phyloP scores from a whole-genome alignment of 2,329 filamentous ascomycete genomes.

The Diaporthe destruens region DNA sequence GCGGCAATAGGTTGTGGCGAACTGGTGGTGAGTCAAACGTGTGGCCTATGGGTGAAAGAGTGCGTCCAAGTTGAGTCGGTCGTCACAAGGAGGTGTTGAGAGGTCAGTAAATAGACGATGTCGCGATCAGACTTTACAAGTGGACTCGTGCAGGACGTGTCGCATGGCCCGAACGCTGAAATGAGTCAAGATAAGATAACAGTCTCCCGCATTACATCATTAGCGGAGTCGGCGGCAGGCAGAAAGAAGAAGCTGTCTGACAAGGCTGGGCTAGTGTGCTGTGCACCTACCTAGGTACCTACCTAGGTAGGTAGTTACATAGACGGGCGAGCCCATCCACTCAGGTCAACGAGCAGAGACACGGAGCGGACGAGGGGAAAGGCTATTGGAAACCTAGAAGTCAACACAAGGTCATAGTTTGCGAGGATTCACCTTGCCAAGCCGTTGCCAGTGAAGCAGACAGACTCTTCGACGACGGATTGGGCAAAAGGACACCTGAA shows the following conservation, averaged over 20 bases:
- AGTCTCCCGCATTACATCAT: background rate
- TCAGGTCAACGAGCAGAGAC: background rate
- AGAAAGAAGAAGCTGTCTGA: background rate
- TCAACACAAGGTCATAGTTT: no score
- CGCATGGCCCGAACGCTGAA: background rate
- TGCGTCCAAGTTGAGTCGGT: no score
- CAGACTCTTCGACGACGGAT: background rate
- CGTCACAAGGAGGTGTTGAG: background rate
- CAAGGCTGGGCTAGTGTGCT: no score
- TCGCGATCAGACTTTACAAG: no score
- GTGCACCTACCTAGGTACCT: no score
- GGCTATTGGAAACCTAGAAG: background rate
- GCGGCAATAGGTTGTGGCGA: background rate
- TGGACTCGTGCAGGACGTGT: background rate
- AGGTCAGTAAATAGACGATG: no score
- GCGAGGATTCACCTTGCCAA: no score
- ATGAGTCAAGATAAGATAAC: constrained; percentile 18
- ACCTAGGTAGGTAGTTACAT: no score
- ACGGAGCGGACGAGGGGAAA: background rate
- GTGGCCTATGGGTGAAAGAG: background rate
- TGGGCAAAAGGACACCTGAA: background rate
- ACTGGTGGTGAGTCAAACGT: background rate
- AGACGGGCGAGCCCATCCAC: no score
- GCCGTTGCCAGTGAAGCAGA: background rate
- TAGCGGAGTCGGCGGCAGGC: background rate